Conservation (phyloP, 2,329 filamentous ascomycete species). For the Clarireedia paspali region DNA sequence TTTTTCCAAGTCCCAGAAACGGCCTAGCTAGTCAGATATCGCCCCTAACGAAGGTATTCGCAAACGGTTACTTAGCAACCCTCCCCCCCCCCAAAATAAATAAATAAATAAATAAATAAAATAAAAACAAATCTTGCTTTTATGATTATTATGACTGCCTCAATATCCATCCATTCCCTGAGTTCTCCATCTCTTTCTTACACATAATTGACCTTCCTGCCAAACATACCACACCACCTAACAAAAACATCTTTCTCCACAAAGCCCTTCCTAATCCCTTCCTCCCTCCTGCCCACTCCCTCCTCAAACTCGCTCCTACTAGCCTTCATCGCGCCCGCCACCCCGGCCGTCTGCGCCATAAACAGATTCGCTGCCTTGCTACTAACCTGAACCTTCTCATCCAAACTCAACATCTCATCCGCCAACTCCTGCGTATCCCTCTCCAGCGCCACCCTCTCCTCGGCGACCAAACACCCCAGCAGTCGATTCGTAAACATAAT, state of each 20-base stretch:
- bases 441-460: conserved; percentile 23
- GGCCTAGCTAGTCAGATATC: too few species aligned
- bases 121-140: too few species aligned
- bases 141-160: too few species aligned
- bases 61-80: too few species aligned
- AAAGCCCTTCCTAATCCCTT: background rate
- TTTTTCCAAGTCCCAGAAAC: too few species aligned
- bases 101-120: too few species aligned
- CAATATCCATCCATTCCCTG: background rate
- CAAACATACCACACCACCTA: conserved; percentile 1
- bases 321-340: background rate
- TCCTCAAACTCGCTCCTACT: background rate
- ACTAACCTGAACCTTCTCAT: conserved; percentile 16
- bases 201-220: background rate
- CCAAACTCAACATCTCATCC: conserved; percentile 26
- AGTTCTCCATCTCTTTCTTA: background rate
- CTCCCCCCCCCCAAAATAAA: too few species aligned
- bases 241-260: background rate
- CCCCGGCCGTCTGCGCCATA: conserved; percentile 4
- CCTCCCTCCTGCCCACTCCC: background rate
- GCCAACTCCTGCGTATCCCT: conserved; percentile 24
- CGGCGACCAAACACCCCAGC: conserved; percentile 13
- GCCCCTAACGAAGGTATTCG: too few species aligned
- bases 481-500: conserved; percentile 20
- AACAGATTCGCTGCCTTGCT: background rate